Base-by-base conservation (phyloP, 2,329 filamentous ascomycete species). In the Fusarium brevicatenulatum region DNA sequence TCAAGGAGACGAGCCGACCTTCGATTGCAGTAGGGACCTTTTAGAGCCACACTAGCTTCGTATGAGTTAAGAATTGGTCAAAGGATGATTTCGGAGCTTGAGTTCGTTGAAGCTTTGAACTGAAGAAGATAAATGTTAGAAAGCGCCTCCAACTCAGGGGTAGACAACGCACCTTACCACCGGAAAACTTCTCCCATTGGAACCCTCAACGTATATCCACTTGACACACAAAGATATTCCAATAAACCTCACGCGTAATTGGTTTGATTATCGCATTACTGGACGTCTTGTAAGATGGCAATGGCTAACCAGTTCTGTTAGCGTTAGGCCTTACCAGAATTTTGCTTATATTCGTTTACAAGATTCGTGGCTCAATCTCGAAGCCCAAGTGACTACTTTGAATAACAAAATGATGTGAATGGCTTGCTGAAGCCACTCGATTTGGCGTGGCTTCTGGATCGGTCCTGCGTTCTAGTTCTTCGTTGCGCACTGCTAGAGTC, bases 171-270 rank as follows among this genome's bases (percentile, higher is more conserved):
- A 28, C 54, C 18, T 47, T 28, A 2, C 1, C 19, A 57, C 11
- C 2, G n/a, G 2, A 10, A 52, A 36, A 3, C 18, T 7, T 16
- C 34, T 37, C 9, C 18, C 0, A 2, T 1, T 8, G 8, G 9
- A 28, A 12, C 23, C 10, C 32, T 21, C 10, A 12, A 16, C 13
- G 15, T 4, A 16, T 16, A 0, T 0, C 23, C 12, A 28, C 2
- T 52, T 21, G 23, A 11, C 3, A 25, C 4, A 25, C 2, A 7
- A 0, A 25, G 0, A 3, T 1, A 23, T 19, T 52, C 12, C 2
- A 0, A 9, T 7, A 34, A 10, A 9, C 4, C 5, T 19, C 16
- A 15, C 2, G 4, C 10, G 3, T 2, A 13, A 1, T 6, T 23
- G 16, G 16, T 4, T 15, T 9, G 16, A 34, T 23, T 15, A 1